These are phyloP conservation scores for Rhizopogon vesiculosus DNA, from an alignment of 768 basidiomycete species.

Conservation along the genomic window DNA sequence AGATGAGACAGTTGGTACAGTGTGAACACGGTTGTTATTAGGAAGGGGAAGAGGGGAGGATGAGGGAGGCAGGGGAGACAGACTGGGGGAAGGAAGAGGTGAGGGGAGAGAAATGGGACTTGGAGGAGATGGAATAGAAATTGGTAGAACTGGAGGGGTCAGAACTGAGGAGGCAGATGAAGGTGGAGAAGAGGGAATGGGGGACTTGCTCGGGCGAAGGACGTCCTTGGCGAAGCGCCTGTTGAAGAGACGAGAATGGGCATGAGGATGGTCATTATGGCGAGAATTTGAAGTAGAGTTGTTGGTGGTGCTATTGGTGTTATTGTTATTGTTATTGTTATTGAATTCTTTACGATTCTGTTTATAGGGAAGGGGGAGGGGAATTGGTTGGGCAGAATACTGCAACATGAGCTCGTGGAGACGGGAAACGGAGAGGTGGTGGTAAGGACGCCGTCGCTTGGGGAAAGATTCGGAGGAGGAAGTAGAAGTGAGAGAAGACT, in stretches of 20 bases:
- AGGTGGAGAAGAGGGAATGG: constrained; percentile 13
- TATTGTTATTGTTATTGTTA: not conserved
- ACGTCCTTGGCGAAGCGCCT: constrained; percentile 30
- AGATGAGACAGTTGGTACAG: constrained; percentile 24
- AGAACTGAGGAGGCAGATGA: constrained; percentile 6
- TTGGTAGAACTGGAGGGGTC: constrained; percentile 4
- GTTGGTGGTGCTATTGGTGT: too few species aligned
- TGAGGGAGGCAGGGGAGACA: constrained; percentile 24
- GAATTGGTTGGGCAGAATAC: constrained; percentile 35
- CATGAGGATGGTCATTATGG: constrained; percentile 21
- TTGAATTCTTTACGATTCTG: constrained; percentile 26
- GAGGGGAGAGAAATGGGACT: constrained; percentile 30
- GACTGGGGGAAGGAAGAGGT: constrained; percentile 25
- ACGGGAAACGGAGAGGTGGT: constrained; percentile 24
- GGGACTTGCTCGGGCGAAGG: constrained; percentile 11
- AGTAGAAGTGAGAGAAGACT: constrained; percentile 54
- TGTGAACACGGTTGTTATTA: constrained; percentile 30
- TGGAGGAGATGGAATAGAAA: constrained; percentile 24
- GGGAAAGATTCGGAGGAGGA: constrained; percentile 19
- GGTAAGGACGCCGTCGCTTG: constrained; percentile 25
- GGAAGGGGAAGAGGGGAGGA: constrained; percentile 30
- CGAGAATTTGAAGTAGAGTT: constrained; percentile 8
- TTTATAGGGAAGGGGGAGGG: constrained; percentile 28
- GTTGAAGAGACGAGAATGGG: constrained; percentile 27
- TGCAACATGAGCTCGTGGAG: constrained; percentile 52